Percentiles rank a stretch among this genome's conserved stretches.
Evolutionary conservation across 164 flowering plant species (phyloP).

Genomic region (Stephania yunnanensis): DNA sequence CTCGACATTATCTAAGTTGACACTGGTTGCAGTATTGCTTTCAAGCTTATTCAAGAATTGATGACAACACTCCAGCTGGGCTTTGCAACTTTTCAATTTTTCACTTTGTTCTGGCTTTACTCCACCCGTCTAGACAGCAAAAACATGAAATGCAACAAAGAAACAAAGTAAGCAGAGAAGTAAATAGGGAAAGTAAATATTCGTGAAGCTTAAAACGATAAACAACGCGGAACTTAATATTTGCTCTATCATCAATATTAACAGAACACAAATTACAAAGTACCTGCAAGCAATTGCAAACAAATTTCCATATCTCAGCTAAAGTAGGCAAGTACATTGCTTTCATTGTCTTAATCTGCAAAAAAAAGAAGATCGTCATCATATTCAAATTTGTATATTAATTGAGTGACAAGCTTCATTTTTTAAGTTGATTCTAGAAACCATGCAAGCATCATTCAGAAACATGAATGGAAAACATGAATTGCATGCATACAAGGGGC

Average conservation of each 20-base stretch:
- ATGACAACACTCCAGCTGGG: constrained; percentile 45
- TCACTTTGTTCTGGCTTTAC: constrained; percentile 50
- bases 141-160: constrained; percentile 21
- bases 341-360: constrained; percentile 65
- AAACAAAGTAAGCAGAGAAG: background rate
- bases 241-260: background rate
- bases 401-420: background rate
- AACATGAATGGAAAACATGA: background rate
- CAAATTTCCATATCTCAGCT: constrained; percentile 50
- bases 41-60: constrained; percentile 37
- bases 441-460: background rate
- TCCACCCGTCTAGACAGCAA: constrained; percentile 32
- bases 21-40: constrained; percentile 22
- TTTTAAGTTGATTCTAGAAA: background rate
- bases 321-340: constrained; percentile 54
- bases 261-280: background rate
- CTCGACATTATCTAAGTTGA: constrained; percentile 42
- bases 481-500: background rate
- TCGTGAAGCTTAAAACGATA: background rate
- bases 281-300: constrained; percentile 64
- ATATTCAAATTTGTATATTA: background rate
- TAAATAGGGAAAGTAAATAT: background rate
- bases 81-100: constrained; percentile 36
- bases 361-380: background rate
- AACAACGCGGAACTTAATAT: background rate